These are phyloP conservation scores for Metarhizium rileyi DNA, from an alignment of 2,329 filamentous ascomycete genomes.

Conservation along the genomic window DNA sequence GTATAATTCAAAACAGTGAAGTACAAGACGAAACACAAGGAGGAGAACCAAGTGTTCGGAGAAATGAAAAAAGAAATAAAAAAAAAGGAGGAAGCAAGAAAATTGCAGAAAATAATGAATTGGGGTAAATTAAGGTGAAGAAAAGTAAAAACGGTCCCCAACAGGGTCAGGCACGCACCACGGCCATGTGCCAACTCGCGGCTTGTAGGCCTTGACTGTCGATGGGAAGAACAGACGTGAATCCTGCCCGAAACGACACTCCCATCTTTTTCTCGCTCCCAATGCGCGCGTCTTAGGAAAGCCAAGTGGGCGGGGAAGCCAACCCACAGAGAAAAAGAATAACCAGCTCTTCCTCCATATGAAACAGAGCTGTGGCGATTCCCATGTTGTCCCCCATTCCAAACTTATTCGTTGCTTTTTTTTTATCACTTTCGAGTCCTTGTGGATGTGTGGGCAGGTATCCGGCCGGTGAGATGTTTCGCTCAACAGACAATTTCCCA, in stretches of 20 bases:
- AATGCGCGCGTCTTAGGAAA: neutral
- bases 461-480: conserved; percentile 15
- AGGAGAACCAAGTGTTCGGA: conserved; percentile 17
- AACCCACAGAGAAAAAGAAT: conserved; percentile 13
- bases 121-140: neutral
- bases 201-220: conserved; percentile 6
- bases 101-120: neutral
- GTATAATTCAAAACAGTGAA: conserved; percentile 22
- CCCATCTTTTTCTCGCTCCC: neutral
- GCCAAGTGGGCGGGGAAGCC: conserved; percentile 3
- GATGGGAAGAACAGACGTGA: neutral
- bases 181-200: neutral
- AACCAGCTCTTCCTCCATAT: conserved; percentile 12
- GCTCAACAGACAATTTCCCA: conserved; percentile 7
- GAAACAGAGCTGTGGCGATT: neutral
- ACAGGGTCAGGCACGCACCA: conserved; percentile 1
- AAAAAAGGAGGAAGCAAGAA: neutral
- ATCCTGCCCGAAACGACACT: neutral
- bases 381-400: conserved; percentile 13
- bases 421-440: conserved; percentile 19
- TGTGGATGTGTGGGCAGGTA: conserved; percentile 20
- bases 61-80: neutral
- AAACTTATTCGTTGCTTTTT: conserved; percentile 13
- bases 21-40: conserved; percentile 15
- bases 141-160: conserved; percentile 8